Conservation (phyloP, 371 early-diverging fungal species). For the Quaeritorhiza haematococci region DNA sequence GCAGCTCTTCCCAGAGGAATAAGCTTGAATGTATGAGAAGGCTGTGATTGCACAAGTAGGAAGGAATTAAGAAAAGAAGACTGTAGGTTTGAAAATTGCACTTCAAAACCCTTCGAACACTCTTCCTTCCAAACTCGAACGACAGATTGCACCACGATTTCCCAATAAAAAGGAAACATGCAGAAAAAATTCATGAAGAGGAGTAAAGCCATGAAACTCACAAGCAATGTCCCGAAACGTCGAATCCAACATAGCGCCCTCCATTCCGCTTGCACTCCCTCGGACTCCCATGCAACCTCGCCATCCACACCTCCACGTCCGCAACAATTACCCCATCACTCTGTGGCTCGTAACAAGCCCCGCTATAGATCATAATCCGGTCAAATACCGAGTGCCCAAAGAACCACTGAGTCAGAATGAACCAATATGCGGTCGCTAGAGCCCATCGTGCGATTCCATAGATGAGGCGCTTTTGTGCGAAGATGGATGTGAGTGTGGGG, state of each 20-base stretch:
- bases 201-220: not conserved
- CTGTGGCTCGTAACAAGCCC: slow-evolving; percentile 46
- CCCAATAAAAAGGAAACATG: not conserved
- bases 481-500: no score
- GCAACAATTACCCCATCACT: slow-evolving; percentile 5
- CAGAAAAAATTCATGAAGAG: not conserved
- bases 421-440: slow-evolving; percentile 76
- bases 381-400: slow-evolving; percentile 79
- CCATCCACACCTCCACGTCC: no score
- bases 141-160: no score
- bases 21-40: no score
- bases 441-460: no score
- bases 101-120: no score
- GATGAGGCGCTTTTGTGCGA: no score
- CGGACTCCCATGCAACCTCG: slow-evolving; percentile 8
- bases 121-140: not conserved
- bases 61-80: not conserved
- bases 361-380: slow-evolving; percentile 65
- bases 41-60: not conserved
- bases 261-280: slow-evolving; percentile 57
- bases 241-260: slow-evolving; percentile 63
- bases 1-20: no score
- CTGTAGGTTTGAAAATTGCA: no score
- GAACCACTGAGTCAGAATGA: slow-evolving; percentile 74
- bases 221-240: slow-evolving; percentile 87